Evolutionary conservation across 2,329 filamentous ascomycete genomes (phyloP), one percentile per base, ranked within the genome.

Genomic region (Clonostachys chloroleuca): DNA sequence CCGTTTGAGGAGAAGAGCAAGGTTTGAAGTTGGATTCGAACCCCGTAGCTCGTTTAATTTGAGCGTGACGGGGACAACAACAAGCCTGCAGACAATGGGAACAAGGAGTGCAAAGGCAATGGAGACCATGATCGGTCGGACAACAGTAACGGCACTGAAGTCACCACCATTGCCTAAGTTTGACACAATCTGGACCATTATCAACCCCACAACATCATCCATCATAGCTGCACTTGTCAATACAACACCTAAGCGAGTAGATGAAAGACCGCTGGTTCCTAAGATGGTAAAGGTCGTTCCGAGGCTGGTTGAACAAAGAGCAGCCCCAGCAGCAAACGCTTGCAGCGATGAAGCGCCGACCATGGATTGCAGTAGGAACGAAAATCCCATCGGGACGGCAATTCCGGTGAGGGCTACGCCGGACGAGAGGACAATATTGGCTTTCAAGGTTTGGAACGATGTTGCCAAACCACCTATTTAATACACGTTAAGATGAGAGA

Each of bases 181-280:
- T 0, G 84, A 79, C 18, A 94, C 84, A 42, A 92, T 77, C 53
- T 89, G 81, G 1, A 90, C 84, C 80, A 92, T 86, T 8, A 92
- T 80, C 10, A 92, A 67, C 0, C 87, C 87, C 2, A 88, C 77
- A 0, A 92, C 83, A 64, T 94, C 88, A 59, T 94, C 89, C 67
- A 94, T 80, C 80, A 94, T 88, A 1, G 88, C 89, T 1, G 87
- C 87, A 49, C 80, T 84, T 3, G 80, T 80, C 1, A 91, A 72
- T 0, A 94, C 78, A 66, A 81, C 48, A 68, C 89, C 75, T 6
- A 78, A 58, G 8, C 74, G 65, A 3, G 73, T 72, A 2, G 61
- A 53, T 2, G 59, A 60, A 5, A 75, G 63, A 0, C 72, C 72
- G 18, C 70, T 73, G 1, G 68, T 60, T 12, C 65, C 59, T 0